phyloP scores from a whole-genome alignment of 1,139 yeast species.

The Candida glucosophila region DNA sequence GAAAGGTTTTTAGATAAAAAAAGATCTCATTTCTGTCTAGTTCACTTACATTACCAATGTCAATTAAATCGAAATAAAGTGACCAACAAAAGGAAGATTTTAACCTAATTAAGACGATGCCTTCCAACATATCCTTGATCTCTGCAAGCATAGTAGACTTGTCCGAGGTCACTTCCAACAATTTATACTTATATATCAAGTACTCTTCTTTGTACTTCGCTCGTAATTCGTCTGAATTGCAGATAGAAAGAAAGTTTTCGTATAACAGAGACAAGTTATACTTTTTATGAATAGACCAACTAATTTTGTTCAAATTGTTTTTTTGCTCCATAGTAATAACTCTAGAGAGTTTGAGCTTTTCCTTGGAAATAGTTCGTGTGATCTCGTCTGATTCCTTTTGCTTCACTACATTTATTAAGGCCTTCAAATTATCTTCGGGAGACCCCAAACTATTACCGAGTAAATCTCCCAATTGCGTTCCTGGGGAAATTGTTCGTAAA shows the following conservation, averaged over 20 bases:
- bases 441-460: slow-evolving; percentile 43
- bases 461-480: slow-evolving; percentile 46
- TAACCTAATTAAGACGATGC: slow-evolving; percentile 62
- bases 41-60: slow-evolving; percentile 39
- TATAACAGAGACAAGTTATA: slow-evolving; percentile 49
- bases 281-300: slow-evolving; percentile 41
- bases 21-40: slow-evolving; percentile 41
- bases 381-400: slow-evolving; percentile 32
- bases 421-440: slow-evolving; percentile 40
- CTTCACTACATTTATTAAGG: slow-evolving; percentile 40
- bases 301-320: slow-evolving; percentile 27
- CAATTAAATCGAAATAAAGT: slow-evolving; percentile 68
- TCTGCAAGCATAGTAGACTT: slow-evolving; percentile 24
- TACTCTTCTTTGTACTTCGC: slow-evolving; percentile 48
- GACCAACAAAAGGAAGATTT: slow-evolving; percentile 65
- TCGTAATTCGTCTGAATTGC: slow-evolving; percentile 57
- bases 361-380: slow-evolving; percentile 19
- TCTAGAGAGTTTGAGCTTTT: slow-evolving; percentile 33
- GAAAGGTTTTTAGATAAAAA: slow-evolving; percentile 49
- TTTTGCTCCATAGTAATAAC: slow-evolving; percentile 23
- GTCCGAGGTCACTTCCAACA: slow-evolving; percentile 40
- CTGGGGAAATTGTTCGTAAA: slow-evolving; percentile 54
- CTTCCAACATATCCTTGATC: slow-evolving; percentile 54
- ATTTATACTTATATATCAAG: slow-evolving; percentile 47
- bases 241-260: slow-evolving; percentile 46